Percentiles rank a stretch among this genome's conserved stretches.
phyloP scores from a whole-genome alignment of 2,329 filamentous ascomycete species.

The Cordyceps farinosa region DNA sequence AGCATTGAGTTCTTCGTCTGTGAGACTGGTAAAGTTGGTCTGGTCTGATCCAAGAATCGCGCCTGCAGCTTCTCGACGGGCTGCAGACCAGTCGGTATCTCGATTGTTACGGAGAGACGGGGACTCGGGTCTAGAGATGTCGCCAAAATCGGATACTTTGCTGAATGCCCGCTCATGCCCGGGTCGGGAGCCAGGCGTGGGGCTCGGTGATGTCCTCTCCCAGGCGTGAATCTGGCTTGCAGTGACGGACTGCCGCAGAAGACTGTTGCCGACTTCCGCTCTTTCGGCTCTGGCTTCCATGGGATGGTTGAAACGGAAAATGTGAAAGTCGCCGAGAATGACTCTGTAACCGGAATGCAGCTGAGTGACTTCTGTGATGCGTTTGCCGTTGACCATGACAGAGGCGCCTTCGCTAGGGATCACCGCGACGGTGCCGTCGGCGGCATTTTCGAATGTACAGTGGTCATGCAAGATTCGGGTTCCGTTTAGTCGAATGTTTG shows the following conservation, averaged over 20 bases:
- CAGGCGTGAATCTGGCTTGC: constrained; percentile 59
- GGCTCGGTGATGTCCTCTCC: constrained; percentile 54
- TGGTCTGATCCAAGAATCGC: constrained; percentile 88
- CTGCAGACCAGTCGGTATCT: constrained; percentile 93
- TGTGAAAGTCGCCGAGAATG: constrained; percentile 96
- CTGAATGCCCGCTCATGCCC: constrained; percentile 79
- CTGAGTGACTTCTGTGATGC: constrained; percentile 79
- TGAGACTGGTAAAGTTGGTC: constrained; percentile 75
- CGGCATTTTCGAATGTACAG: constrained; percentile 83
- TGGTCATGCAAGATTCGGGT: constrained; percentile 90
- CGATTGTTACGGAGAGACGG: constrained; percentile 65
- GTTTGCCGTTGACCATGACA: constrained; percentile 95
- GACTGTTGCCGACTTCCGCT: constrained; percentile 73
- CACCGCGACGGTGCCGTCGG: constrained; percentile 88
- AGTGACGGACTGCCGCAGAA: constrained; percentile 78
- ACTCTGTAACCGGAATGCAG: constrained; percentile 90
- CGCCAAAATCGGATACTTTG: constrained; percentile 74
- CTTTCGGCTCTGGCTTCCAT: constrained; percentile 92
- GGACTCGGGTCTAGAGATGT: constrained; percentile 69
- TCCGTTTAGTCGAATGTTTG: constrained; percentile 90
- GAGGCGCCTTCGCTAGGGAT: constrained; percentile 87
- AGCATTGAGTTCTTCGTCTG: constrained; percentile 89
- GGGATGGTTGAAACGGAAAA: constrained; percentile 97
- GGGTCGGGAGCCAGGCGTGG: constrained; percentile 58
- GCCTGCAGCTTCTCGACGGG: constrained; percentile 85